phyloP scores from a whole-genome alignment of 2,329 filamentous ascomycete species.

The Plenodomus biglobosus region DNA sequence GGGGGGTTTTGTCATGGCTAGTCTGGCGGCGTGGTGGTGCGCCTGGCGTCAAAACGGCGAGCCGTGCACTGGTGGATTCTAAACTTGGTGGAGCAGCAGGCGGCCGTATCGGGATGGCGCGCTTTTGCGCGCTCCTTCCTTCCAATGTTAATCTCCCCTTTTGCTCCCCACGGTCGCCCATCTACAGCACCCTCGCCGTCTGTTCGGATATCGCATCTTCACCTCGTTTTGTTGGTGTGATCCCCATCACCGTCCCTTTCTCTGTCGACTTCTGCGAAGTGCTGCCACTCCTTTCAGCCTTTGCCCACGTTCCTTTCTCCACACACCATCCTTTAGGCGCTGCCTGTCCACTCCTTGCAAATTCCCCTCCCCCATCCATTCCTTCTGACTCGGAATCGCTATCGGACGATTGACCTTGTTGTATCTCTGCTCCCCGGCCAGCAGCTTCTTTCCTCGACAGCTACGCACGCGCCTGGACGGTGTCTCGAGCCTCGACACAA shows the following conservation, averaged over 20 bases:
- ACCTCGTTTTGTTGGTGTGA: constrained; percentile 39
- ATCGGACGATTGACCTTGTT: constrained; percentile 40
- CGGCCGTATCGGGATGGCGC: neutral
- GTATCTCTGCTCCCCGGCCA: constrained; percentile 39
- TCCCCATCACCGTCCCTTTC: constrained; percentile 43
- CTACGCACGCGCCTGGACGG: constrained; percentile 40
- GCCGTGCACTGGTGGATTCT: constrained; percentile 14
- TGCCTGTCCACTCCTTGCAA: constrained; percentile 46
- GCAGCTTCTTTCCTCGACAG: constrained; percentile 42
- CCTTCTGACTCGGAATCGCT: constrained; percentile 40
- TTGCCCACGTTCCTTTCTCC: constrained; percentile 44
- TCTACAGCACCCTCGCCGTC: constrained; percentile 41
- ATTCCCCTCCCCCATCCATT: constrained; percentile 25
- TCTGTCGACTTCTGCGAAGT: constrained; percentile 44
- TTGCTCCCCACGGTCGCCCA: constrained; percentile 37
- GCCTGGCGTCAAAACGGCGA: constrained; percentile 27
- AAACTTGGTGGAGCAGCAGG: neutral
- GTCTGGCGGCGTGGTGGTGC: constrained; percentile 4
- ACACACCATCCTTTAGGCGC: constrained; percentile 35
- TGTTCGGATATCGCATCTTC: constrained; percentile 39
- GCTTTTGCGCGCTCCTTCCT: constrained; percentile 21
- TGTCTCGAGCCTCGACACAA: constrained; percentile 31
- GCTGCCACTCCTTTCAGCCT: constrained; percentile 48
- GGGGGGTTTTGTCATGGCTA: neutral
- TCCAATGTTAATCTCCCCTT: constrained; percentile 33